Conservation (phyloP, 2,329 filamentous ascomycete genomes). For the Apiospora arundinis region DNA sequence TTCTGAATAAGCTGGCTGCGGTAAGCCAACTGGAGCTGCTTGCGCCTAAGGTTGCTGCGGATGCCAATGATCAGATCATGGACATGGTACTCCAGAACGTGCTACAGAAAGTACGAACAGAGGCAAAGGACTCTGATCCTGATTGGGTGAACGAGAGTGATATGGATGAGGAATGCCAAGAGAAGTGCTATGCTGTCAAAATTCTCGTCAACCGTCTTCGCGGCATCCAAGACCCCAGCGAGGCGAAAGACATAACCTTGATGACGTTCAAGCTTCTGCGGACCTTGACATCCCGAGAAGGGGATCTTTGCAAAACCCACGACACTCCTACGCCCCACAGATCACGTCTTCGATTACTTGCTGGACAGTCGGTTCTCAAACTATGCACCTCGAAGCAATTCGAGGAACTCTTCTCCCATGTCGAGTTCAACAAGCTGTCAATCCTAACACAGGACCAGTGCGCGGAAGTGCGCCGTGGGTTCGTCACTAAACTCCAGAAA, state of each 20-base stretch:
- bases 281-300: constrained; percentile 74
- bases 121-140: constrained; percentile 62
- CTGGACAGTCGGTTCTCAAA: constrained; percentile 83
- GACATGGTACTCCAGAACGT: constrained; percentile 79
- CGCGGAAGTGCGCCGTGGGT: constrained; percentile 75
- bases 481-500: constrained; percentile 88
- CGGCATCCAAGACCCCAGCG: constrained; percentile 57
- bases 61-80: constrained; percentile 77
- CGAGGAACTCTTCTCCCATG: constrained; percentile 75
- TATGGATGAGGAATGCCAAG: constrained; percentile 80
- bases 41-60: constrained; percentile 73
- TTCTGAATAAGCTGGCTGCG: constrained; percentile 75
- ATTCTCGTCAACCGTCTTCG: constrained; percentile 86
- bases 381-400: constrained; percentile 78
- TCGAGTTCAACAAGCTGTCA: constrained; percentile 82
- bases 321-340: constrained; percentile 81
- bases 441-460: constrained; percentile 81
- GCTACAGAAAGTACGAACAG: constrained; percentile 71
- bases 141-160: constrained; percentile 72
- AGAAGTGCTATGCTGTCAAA: constrained; percentile 84
- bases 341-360: constrained; percentile 79
- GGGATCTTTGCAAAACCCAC: constrained; percentile 78
- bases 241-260: constrained; percentile 64
- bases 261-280: constrained; percentile 82
- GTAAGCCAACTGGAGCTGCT: constrained; percentile 79